Conservation (phyloP, 208 protist genomes). For the Acanthamoeba castellanii region DNA sequence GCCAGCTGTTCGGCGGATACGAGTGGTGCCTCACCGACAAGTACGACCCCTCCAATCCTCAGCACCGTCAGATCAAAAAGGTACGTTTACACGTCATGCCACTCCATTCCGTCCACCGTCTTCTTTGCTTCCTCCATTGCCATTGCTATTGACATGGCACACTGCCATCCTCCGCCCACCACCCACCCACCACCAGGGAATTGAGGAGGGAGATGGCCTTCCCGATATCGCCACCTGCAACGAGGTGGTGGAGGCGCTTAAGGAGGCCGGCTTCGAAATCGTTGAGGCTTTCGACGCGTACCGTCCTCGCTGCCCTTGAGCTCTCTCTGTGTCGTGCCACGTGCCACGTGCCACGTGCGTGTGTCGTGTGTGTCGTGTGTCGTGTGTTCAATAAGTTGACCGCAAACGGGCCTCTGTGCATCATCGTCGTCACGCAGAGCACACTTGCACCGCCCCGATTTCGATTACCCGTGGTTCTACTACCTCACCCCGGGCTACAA, state of each 20-base stretch:
- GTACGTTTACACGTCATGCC: not conserved
- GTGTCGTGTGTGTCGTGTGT: too few relatives aligned
- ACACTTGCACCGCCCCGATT: not conserved
- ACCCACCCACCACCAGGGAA: slow-evolving; percentile 74
- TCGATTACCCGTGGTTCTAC: slow-evolving; percentile 92
- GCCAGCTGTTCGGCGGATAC: slow-evolving; percentile 94
- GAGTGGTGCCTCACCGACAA: slow-evolving; percentile 96
- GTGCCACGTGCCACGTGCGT: too few relatives aligned
- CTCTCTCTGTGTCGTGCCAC: too few relatives aligned
- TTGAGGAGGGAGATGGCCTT: slow-evolving; percentile 96
- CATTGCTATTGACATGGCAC: not conserved
- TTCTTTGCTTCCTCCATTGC: not conserved
- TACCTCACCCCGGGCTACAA: slow-evolving; percentile 90
- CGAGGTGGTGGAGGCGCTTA: slow-evolving; percentile 91
- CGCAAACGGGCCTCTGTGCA: too few relatives aligned
- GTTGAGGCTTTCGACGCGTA: slow-evolving; percentile 89
- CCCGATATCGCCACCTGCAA: slow-evolving; percentile 92
- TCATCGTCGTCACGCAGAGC: not conserved
- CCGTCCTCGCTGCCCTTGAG: slow-evolving; percentile 80
- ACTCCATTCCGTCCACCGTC: not conserved
- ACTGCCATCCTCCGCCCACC: not conserved
- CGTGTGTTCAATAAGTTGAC: too few relatives aligned
- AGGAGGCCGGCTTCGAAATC: slow-evolving; percentile 94
- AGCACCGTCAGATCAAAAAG: slow-evolving; percentile 93
- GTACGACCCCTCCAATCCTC: slow-evolving; percentile 94